Conservation (phyloP, 2,329 filamentous ascomycete species). For the Colletotrichum sp. region DNA sequence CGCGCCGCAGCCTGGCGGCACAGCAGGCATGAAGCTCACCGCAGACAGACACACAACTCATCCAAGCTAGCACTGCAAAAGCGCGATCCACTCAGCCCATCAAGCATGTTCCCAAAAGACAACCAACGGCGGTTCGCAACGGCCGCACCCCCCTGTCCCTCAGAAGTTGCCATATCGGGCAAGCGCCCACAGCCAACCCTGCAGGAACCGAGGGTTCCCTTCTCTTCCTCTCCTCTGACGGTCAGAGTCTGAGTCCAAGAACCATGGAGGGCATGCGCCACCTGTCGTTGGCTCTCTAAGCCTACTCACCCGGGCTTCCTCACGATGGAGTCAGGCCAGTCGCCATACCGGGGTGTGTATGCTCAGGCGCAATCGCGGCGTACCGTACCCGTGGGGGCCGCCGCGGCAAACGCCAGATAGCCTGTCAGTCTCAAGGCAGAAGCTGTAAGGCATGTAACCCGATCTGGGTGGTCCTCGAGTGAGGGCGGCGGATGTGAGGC, state of each 20-base stretch:
- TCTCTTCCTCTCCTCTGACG: neutral
- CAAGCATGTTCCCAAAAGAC: neutral
- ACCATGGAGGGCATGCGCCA: neutral
- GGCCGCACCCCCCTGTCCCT: neutral
- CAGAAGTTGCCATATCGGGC: constrained; percentile 1
- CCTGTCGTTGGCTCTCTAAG: neutral
- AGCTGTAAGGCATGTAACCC: neutral
- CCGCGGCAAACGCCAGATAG: neutral
- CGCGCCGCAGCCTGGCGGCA: neutral
- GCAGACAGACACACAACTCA: neutral
- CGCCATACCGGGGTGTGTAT: neutral
- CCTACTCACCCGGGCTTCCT: neutral
- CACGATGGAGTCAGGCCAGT: constrained; percentile 10
- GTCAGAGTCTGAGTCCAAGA: neutral
- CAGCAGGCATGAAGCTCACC: neutral
- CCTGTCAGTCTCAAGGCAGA: neutral
- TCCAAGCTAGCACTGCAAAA: neutral
- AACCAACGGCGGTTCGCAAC: neutral
- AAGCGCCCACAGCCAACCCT: constrained; percentile 15
- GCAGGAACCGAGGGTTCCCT: neutral
- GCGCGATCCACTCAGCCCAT: neutral
- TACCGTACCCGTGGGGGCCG: neutral
- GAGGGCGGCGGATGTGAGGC: neutral
- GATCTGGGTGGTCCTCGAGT: neutral
- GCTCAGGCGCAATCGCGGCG: neutral